phyloP scores from a whole-genome alignment of 2,329 filamentous ascomycete genomes.

The Pyricularia pennisetigena region DNA sequence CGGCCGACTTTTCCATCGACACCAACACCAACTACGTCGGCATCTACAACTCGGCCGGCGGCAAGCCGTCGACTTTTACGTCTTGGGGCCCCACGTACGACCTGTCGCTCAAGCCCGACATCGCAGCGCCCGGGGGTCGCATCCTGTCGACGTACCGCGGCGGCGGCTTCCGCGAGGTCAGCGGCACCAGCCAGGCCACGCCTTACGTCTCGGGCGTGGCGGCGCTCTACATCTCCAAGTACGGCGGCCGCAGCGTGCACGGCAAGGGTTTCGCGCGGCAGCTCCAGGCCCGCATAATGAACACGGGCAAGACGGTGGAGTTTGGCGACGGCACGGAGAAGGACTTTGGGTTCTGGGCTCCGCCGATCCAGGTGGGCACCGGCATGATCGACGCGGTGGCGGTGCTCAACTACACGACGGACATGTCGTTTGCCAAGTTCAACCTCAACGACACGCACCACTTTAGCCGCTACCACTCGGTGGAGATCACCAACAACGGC shows the following conservation, averaged over 20 bases:
- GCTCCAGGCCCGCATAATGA: conserved; percentile 21
- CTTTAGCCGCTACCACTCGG: conserved; percentile 19
- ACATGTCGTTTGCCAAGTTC: conserved; percentile 26
- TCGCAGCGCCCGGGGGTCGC: conserved; percentile 30
- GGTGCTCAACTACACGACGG: conserved; percentile 26
- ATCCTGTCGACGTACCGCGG: conserved; percentile 34
- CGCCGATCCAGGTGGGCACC: conserved; percentile 23
- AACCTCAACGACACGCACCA: conserved; percentile 33
- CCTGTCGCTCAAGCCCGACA: conserved; percentile 30
- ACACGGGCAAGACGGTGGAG: conserved; percentile 19
- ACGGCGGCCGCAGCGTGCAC: conserved; percentile 21
- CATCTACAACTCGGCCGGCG: conserved; percentile 16
- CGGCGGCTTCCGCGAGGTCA: conserved; percentile 25
- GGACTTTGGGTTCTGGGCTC: conserved; percentile 15
- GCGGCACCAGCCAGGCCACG: conserved; percentile 38
- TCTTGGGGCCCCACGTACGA: conserved; percentile 33
- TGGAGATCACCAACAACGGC: conserved; percentile 27
- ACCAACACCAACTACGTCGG: conserved; percentile 6
- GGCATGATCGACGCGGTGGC: conserved; percentile 30
- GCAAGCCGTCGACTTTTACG: conserved; percentile 27
- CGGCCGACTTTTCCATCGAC: conserved; percentile 14
- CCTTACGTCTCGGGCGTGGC: conserved; percentile 34
- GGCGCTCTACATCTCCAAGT: conserved; percentile 24
- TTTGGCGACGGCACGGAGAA: conserved; percentile 16
- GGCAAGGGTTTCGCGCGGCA: conserved; percentile 19